These are phyloP conservation scores for Barbarea vulgaris DNA, from an alignment of 345 rosid species.

Conservation along the genomic window DNA sequence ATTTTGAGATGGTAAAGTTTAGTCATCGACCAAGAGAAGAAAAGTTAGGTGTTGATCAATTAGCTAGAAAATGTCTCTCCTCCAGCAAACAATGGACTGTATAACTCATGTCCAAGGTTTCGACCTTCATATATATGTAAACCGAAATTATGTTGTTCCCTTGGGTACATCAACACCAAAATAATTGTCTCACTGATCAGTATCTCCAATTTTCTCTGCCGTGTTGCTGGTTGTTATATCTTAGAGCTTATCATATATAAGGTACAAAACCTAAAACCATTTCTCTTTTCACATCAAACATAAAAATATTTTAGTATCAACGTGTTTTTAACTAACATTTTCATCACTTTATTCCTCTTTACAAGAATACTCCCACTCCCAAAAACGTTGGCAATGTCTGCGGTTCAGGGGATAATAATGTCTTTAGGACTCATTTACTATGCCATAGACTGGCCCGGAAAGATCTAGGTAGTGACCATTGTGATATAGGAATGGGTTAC, in stretches of 20 bases:
- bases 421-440: conserved; percentile 62
- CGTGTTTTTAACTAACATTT: not conserved
- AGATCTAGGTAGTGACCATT: conserved; percentile 65
- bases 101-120: too few species aligned
- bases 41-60: too few species aligned
- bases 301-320: not conserved
- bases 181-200: conserved; percentile 82
- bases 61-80: too few species aligned
- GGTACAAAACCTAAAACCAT: conserved; percentile 36
- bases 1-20: too few species aligned
- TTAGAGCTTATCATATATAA: conserved; percentile 74
- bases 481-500: conserved; percentile 60
- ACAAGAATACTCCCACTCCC: conserved; percentile 61
- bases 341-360: not conserved
- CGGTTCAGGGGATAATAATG: conserved; percentile 61
- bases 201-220: conserved; percentile 89
- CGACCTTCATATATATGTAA: too few species aligned
- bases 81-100: too few species aligned
- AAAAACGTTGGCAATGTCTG: conserved; percentile 67
- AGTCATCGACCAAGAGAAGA: too few species aligned
- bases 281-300: not conserved
- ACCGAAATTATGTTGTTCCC: conserved; percentile 61
- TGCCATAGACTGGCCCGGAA: conserved; percentile 60
- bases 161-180: conserved; percentile 61
- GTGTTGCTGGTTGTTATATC: conserved; percentile 88